These are phyloP conservation scores for Malania oleifera DNA, from an alignment of 164 flowering plant species.

Conservation along the genomic window DNA sequence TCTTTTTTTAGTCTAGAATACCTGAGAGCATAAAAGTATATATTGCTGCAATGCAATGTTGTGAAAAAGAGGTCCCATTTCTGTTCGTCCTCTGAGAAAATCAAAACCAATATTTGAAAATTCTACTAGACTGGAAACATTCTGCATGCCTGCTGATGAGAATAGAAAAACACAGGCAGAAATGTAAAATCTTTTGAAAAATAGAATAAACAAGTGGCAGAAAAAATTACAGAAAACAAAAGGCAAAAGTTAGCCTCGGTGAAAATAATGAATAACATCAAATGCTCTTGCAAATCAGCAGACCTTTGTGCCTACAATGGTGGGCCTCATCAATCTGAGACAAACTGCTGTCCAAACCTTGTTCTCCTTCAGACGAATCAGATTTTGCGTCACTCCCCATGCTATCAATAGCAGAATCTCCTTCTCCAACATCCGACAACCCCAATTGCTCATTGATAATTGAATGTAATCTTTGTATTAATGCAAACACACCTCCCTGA, in stretches of 20 bases:
- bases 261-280: background rate
- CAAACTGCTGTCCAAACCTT: constrained; percentile 18
- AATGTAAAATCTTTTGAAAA: background rate
- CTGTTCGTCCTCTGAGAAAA: constrained; percentile 26
- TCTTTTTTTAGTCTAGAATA: constrained; percentile 10
- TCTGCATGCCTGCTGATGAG: constrained; percentile 16
- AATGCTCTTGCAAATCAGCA: constrained; percentile 9
- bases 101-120: constrained; percentile 33
- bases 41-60: constrained; percentile 71
- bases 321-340: constrained; percentile 17
- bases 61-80: constrained; percentile 57
- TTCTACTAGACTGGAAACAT: constrained; percentile 15
- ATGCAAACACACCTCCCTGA: constrained; percentile 67
- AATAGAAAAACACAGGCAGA: background rate
- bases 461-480: constrained; percentile 51
- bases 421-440: constrained; percentile 20
- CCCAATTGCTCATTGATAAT: constrained; percentile 32
- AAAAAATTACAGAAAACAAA: background rate
- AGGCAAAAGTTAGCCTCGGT: background rate
- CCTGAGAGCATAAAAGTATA: constrained; percentile 85
- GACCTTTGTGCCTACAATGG: constrained; percentile 18
- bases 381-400: constrained; percentile 16
- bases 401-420: constrained; percentile 8
- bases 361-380: constrained; percentile 25
- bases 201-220: background rate